Percentiles rank a stretch among this genome's conserved stretches.
These are phyloP conservation scores for Yamagishiella unicocca DNA, from an alignment of 139 green algal species.

Conservation along the genomic window DNA sequence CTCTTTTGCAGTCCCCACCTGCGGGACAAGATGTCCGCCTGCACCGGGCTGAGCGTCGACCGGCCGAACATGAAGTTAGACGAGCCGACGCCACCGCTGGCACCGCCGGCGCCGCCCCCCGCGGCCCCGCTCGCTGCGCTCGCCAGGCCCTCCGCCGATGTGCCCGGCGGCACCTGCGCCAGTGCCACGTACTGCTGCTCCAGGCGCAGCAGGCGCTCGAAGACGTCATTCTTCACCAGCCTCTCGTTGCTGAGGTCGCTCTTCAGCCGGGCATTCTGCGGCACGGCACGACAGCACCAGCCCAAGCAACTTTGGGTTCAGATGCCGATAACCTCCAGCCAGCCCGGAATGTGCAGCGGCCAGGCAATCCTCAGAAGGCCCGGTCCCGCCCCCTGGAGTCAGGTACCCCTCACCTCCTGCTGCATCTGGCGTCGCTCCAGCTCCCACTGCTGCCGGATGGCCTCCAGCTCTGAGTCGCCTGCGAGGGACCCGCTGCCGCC, in stretches of 20 bases:
- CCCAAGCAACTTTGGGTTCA: no score
- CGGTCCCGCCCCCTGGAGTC: no score
- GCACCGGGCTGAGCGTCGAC: slow-evolving; percentile 20
- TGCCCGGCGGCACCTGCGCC: not conserved
- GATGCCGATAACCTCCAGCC: no score
- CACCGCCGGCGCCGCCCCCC: not conserved
- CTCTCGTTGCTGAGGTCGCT: slow-evolving; percentile 36
- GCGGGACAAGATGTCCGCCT: slow-evolving; percentile 39
- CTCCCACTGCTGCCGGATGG: slow-evolving; percentile 35
- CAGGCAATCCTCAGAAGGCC: no score
- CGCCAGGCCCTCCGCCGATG: not conserved
- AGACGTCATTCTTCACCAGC: slow-evolving; percentile 41
- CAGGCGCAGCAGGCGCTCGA: slow-evolving; percentile 36
- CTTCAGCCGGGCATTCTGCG: slow-evolving; percentile 15
- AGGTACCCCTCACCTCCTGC: slow-evolving; percentile 39
- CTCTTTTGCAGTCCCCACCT: no score
- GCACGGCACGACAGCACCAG: no score
- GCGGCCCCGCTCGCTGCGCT: not conserved
- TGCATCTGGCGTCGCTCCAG: slow-evolving; percentile 38
- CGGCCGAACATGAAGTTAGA: slow-evolving; percentile 1
- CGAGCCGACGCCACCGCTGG: not conserved
- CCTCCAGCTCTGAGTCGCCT: slow-evolving; percentile 5
- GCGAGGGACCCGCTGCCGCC: not conserved
- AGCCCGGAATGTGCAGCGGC: no score
- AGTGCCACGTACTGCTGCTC: slow-evolving; percentile 33